phyloP scores from a whole-genome alignment of 257 asterid species.

The Pogostemon cablin region DNA sequence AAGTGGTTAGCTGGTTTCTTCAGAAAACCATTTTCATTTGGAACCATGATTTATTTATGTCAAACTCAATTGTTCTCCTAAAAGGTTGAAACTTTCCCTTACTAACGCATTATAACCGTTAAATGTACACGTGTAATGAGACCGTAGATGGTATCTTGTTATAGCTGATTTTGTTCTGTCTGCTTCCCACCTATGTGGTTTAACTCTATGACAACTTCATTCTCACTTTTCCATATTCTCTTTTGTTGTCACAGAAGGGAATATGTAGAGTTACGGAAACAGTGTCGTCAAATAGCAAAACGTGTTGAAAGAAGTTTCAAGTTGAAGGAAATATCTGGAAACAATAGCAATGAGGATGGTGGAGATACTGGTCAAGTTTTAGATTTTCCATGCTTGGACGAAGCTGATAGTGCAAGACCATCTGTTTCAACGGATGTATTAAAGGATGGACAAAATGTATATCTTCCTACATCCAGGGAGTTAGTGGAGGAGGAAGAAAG shows the following conservation, averaged over 20 bases:
- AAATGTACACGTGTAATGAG: not conserved
- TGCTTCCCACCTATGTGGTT: not conserved
- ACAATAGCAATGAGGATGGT: conserved; percentile 46
- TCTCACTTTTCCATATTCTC: conserved; percentile 12
- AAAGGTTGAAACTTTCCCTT: not conserved
- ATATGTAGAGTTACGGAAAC: conserved; percentile 64
- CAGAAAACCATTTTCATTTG: conserved; percentile 5
- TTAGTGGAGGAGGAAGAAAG: conserved; percentile 45
- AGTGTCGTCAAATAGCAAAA: conserved; percentile 61
- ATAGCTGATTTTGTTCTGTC: conserved; percentile 1
- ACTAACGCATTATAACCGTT: not conserved
- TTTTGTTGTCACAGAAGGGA: conserved; percentile 54
- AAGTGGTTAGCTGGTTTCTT: conserved; percentile 16
- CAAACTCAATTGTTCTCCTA: conserved; percentile 6
- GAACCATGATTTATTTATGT: not conserved
- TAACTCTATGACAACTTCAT: conserved; percentile 3
- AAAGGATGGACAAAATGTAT: conserved; percentile 3
- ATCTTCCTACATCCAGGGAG: conserved; percentile 33
- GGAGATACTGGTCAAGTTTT: conserved; percentile 53
- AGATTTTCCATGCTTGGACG: conserved; percentile 53
- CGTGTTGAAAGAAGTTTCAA: conserved; percentile 46
- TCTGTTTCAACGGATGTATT: conserved; percentile 45
- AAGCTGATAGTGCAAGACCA: conserved; percentile 49
- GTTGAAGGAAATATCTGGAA: conserved; percentile 52
- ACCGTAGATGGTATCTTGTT: not conserved